Evolutionary conservation across 345 rosid genomes (phyloP).

Genomic region (Balakata baccata): DNA sequence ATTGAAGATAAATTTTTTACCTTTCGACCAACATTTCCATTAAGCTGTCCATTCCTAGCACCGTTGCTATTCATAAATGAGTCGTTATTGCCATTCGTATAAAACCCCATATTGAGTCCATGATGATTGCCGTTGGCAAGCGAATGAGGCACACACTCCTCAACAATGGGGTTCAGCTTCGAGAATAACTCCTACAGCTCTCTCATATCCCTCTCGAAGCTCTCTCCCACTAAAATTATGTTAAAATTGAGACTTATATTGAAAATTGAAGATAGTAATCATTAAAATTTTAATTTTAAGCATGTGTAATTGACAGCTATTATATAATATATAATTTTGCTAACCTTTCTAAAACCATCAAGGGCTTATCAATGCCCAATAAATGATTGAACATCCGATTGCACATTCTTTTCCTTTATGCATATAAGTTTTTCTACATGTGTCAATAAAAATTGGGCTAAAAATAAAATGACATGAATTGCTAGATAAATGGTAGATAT

Average conservation of each 20-base stretch:
- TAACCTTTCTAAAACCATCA: no score
- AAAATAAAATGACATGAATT: background rate
- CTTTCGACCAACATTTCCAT: constrained; percentile 49
- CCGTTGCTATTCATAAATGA: constrained; percentile 26
- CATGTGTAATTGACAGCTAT: no score
- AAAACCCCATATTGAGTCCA: constrained; percentile 42
- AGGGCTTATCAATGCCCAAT: no score
- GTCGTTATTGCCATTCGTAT: constrained; percentile 35
- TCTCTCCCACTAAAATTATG: constrained; percentile 44
- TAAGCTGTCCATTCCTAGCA: constrained; percentile 34
- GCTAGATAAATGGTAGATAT: no score
- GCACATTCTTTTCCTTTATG: background rate
- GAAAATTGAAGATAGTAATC: no score
- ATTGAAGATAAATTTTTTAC: constrained; percentile 27
- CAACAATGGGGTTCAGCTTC: constrained; percentile 89
- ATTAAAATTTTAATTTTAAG: no score
- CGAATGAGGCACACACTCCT: constrained; percentile 88
- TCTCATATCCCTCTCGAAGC: constrained; percentile 58
- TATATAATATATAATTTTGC: no score
- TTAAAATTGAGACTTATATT: no score
- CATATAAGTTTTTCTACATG: background rate
- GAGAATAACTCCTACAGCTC: constrained; percentile 84
- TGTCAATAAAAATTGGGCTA: background rate
- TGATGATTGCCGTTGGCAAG: constrained; percentile 34
- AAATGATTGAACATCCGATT: no score